phyloP scores from a whole-genome alignment of 306 rosid genomes.

The Betula pendula region DNA sequence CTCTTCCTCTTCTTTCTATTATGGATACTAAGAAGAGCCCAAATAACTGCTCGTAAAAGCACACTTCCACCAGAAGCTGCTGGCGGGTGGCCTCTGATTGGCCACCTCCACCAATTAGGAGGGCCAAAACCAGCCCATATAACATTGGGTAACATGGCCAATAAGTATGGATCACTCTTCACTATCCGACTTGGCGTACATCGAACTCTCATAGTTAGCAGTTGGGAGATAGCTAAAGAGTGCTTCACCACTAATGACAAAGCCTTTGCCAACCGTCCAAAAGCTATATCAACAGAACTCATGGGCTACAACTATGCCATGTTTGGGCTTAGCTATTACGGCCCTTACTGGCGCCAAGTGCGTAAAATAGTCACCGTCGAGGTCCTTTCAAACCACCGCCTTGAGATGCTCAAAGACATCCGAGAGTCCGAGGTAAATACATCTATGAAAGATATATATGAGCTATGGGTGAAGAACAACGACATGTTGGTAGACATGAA shows the following conservation, averaged over 20 bases:
- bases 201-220: not conserved
- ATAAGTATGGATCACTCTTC: slow-evolving; percentile 6
- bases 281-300: not conserved
- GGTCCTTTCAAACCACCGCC: slow-evolving; percentile 24
- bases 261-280: not conserved
- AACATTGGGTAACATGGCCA: not conserved
- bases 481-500: slow-evolving; percentile 34
- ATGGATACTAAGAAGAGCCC: not conserved
- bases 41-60: not conserved
- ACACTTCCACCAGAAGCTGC: not conserved
- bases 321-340: not conserved
- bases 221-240: not conserved
- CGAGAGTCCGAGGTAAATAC: slow-evolving; percentile 24
- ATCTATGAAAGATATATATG: slow-evolving; percentile 21
- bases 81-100: slow-evolving; percentile 18
- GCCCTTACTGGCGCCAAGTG: not conserved
- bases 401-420: slow-evolving; percentile 25
- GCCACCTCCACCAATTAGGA: slow-evolving; percentile 23
- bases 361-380: slow-evolving; percentile 11
- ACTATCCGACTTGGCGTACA: not conserved
- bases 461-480: not conserved
- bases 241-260: slow-evolving; percentile 12
- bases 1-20: not conserved
- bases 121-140: not conserved
- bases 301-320: slow-evolving; percentile 1